Base-by-base conservation (phyloP, 2,329 filamentous ascomycete genomes). In the Botrytis aclada region DNA sequence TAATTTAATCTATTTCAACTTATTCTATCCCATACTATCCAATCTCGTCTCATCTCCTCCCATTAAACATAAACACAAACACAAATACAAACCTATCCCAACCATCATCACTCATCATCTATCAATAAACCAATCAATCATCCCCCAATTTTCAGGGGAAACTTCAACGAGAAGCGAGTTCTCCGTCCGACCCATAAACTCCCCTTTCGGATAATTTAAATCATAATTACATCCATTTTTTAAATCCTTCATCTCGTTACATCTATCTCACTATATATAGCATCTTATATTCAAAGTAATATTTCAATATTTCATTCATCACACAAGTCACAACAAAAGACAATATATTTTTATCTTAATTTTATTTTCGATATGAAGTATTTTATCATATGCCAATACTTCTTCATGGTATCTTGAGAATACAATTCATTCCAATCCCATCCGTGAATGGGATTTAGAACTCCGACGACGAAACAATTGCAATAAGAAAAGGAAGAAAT, bases 341-440 rank as follows among this genome's bases (percentile, higher is more conserved):
- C 25, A 39, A 62, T 25, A 37, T 54, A 22, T 22, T 37, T 39
- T 66, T 4, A 56, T 56, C 47, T 41, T 67, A 67, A 41, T 22
- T 41, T 56, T 56, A 67, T 67, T 67, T 51, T 67, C 8, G n/a
- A 41, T 67, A 56, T 67, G n/a, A 67, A 41, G 47, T 67, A 67
- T 67, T 67, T 56, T 41, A 67, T 56, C 65, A 67, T 56, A 67
- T 67, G 65, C 37, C 54, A 67, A 67, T 67, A 72, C 62, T 67
- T 34, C 70, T 63, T 47, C 39, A 22, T 67, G 70, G 70, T 72
- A 72, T 67, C 70, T 67, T 54, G 51, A 4, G 61, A 32, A n/a
- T 72, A 72, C 70, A 67, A 72, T 71, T 37, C 47, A 60, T 34
- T 22, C 51, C 51, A 58, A 37, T 29, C 58, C 58, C 65, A 6